Conservation (phyloP, 2,329 filamentous ascomycete species). For the Alternaria sp. region DNA sequence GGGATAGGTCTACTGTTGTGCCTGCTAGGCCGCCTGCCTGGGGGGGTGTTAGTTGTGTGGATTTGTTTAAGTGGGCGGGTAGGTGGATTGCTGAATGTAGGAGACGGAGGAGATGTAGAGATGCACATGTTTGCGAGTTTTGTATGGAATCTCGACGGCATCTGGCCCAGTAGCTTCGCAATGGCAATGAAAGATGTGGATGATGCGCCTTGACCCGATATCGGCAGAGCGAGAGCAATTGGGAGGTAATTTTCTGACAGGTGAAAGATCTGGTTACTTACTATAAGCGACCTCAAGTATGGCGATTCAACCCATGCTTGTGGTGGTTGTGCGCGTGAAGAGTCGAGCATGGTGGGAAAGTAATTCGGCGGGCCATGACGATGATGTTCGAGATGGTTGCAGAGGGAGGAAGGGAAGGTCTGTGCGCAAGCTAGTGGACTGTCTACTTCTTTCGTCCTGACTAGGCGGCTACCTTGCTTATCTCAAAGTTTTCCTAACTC, state of each 20-base stretch:
- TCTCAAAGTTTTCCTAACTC: neutral
- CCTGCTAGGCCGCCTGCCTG: conserved; percentile 89
- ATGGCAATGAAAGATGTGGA: neutral
- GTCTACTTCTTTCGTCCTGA: neutral
- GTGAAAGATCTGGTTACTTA: conserved; percentile 29
- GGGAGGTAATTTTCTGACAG: neutral
- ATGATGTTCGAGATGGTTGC: neutral
- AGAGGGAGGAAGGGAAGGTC: conserved; percentile 15
- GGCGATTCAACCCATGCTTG: conserved; percentile 53
- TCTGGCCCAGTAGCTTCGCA: neutral
- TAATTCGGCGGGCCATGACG: conserved; percentile 11
- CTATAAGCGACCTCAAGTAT: conserved; percentile 56
- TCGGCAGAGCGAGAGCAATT: neutral
- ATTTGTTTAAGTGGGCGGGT: neutral
- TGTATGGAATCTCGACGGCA: too few species aligned
- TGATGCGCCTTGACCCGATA: neutral
- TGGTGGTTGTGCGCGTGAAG: conserved; percentile 19
- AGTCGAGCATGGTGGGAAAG: conserved; percentile 36
- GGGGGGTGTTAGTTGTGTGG: neutral
- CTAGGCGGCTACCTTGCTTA: neutral
- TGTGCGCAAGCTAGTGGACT: conserved; percentile 28
- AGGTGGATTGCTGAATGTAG: too few species aligned
- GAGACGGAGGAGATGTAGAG: neutral
- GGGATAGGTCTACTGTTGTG: conserved; percentile 93
- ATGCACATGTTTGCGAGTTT: neutral